phyloP scores from a whole-genome alignment of 2,329 filamentous ascomycete genomes.

The Phyllosticta capitalensis region DNA sequence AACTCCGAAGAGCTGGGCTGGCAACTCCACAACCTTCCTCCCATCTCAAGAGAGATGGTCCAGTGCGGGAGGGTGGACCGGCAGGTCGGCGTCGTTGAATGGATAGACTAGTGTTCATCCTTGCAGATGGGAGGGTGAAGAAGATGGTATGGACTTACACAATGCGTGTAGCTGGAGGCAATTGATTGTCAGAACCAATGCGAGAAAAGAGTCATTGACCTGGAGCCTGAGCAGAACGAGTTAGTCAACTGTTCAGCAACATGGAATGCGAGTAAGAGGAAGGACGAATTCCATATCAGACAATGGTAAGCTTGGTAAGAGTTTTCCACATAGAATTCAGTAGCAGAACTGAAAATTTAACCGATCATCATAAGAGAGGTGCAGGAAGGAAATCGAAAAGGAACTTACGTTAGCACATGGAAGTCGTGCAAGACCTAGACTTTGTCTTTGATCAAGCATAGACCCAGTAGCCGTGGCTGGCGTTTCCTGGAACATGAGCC shows the following conservation, averaged over 20 bases:
- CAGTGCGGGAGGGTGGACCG: slow-evolving; percentile 67
- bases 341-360: slow-evolving; percentile 53
- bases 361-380: slow-evolving; percentile 35
- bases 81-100: slow-evolving; percentile 50
- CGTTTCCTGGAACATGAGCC: not conserved
- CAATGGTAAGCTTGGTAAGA: slow-evolving; percentile 49
- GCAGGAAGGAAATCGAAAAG: not conserved
- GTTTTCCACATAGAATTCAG: slow-evolving; percentile 51
- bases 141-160: not conserved
- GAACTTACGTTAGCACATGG: not conserved
- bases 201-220: not conserved
- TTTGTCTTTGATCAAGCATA: not conserved
- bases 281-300: slow-evolving; percentile 28
- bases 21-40: slow-evolving; percentile 67
- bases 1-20: slow-evolving; percentile 27
- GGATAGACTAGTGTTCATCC: slow-evolving; percentile 55
- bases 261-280: not conserved
- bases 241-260: slow-evolving; percentile 8
- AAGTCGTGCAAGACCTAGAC: not conserved
- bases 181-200: not conserved
- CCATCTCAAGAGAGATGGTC: slow-evolving; percentile 39
- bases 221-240: not conserved
- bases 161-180: not conserved
- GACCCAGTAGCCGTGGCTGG: not conserved
- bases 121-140: slow-evolving; percentile 23